Base-by-base conservation (phyloP, 2,329 filamentous ascomycete genomes). In the Colletotrichum graminicola region DNA sequence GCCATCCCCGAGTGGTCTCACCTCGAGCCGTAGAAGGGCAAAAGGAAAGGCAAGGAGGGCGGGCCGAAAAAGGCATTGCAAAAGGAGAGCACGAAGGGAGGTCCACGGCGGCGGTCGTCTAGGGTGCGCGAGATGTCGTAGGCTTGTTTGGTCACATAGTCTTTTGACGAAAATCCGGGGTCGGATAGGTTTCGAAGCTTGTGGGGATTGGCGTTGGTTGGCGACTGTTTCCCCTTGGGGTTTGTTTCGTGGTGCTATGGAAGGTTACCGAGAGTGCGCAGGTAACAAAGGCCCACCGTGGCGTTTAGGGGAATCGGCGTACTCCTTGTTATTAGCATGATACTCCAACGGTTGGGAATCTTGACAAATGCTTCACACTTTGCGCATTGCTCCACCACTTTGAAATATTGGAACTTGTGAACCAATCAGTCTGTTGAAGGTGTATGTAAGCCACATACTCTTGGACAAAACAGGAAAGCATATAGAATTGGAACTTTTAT, bases 1-100 rank as follows among this genome's bases (percentile, higher is more conserved):
- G 92, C 93, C 75, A 93, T 98, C 63, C 95, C 95, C 0, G 95
- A 98, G 84, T 98, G 95, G 95, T 94, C 92, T 18, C 87, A 90
- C 76, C 83, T 89, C 65, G 86, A 88, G 76, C 83, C 84, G 59
- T 86, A 84, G 76, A 82, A 79, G 77, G 47, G 67, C 60, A 47
- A 47, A 14, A 54, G 66, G 16, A 56, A 64, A 61, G 59, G 14
- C 52, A 7, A 63, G 10, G 26, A 62, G 68, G 34, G 60, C 26
- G 59, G 29, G 23, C 43, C 51, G 26, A 62, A n/a, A 21, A 57
- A 63, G 18, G 45, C 23, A 16, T 52, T 36, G 57, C 23, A 18
- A 43, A 34, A 49, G 49, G 49, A 65, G 45, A 36, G 10, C 26
- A n/a, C 60, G 41, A 41, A 41, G 23, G 23, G 21, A 16, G 54